Base-by-base conservation (phyloP, 345 rosid species). In the Heritiera fomes region DNA sequence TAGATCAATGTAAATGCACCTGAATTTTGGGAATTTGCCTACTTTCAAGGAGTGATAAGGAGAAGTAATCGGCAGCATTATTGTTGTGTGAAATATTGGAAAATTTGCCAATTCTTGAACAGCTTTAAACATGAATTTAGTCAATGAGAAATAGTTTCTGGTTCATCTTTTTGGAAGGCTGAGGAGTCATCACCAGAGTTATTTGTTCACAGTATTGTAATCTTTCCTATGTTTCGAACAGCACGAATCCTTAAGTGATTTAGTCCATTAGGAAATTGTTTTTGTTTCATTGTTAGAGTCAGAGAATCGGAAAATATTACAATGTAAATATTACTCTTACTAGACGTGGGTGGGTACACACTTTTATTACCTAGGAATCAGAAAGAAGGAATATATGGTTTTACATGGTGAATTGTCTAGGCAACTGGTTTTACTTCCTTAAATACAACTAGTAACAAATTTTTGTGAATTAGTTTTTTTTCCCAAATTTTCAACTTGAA, bases 1-100 rank as follows among this genome's bases (percentile, higher is more conserved):
- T 38, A 61, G 78, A 17, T 75, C 73, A 46, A 69, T 46, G n/a
- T 23, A 69, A n/a, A 46, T 69, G 55, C 15, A 38, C 18, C 38
- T 2, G 5, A 40, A 47, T 60, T 18, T 14, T 61, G 69, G 70
- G 69, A 63, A 63, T 63, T 52, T 46, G 18, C 60, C 23, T 18
- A n/a, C 5, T 34, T 12, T 62, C 17, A 47, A 32, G 59, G 78
- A 18, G 61, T 32, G 40, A 13, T 46, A 10, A 60, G 15, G 77
- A 40, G 71, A 8, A 63, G 62, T 63, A 23, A 59, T 58, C 53
- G n/a, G 12, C 18, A 18, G 38, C 38, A 6, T n/a, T 74, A 10
- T 41, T 71, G 32, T 43, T 59, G 18, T 60, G 14, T 47, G 13
- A 40, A n/a, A 20, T 20, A 59, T 23, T 4, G 47, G 77, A 43